phyloP scores from a whole-genome alignment of 148 eudicot species.

The Camellia lanceoleosa region DNA sequence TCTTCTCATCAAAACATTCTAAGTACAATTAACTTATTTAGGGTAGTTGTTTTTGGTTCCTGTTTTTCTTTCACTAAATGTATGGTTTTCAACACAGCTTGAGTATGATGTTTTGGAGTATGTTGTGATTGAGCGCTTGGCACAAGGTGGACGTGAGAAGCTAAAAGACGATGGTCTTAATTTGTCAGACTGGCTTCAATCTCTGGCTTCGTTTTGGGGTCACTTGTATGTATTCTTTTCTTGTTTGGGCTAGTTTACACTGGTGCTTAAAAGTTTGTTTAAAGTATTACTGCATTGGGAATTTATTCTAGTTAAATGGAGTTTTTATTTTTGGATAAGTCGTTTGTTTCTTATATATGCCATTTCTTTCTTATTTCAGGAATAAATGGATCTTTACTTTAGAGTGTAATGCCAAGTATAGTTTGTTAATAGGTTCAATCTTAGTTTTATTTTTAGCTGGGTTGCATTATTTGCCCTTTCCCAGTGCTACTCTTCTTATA shows the following conservation, averaged over 20 bases:
- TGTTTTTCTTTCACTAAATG: constrained; percentile 6
- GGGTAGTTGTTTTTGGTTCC: neutral
- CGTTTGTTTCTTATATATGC: neutral
- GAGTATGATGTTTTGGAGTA: constrained; percentile 97
- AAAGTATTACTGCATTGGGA: neutral
- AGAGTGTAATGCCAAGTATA: neutral
- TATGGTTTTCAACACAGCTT: constrained; percentile 44
- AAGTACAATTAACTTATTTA: neutral
- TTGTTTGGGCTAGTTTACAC: neutral
- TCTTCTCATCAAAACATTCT: neutral
- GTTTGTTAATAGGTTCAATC: neutral
- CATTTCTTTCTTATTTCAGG: neutral
- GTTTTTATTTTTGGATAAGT: neutral
- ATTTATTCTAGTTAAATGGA: neutral
- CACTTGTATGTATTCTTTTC: constrained; percentile 71
- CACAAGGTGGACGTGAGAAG: constrained; percentile 87
- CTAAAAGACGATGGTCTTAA: constrained; percentile 96
- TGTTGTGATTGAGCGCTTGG: constrained; percentile 94
- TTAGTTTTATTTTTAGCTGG: neutral
- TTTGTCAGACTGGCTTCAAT: constrained; percentile 99
- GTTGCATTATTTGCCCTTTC: neutral
- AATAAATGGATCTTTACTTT: neutral
- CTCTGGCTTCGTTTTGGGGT: constrained; percentile 99
- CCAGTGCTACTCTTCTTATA: neutral
- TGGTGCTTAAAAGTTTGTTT: neutral